A percentile compares a stretch with the other conserved stretches of the same genome.
These are phyloP conservation scores for Castanea mollissima DNA, from an alignment of 306 rosid genomes.

Conservation along the genomic window DNA sequence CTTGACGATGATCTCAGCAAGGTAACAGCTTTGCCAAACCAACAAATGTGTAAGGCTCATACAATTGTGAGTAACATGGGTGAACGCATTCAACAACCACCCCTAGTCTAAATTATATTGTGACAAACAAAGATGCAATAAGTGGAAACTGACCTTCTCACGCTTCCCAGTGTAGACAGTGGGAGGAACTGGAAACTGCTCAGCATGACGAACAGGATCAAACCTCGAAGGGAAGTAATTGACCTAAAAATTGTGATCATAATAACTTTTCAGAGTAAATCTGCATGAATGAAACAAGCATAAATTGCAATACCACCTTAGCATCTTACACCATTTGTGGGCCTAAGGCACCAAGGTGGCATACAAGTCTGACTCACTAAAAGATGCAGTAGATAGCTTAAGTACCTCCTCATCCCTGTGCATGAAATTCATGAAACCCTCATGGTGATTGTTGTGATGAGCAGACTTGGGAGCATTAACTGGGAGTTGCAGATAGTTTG, in stretches of 20 bases:
- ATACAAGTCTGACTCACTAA: not conserved
- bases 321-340: not conserved
- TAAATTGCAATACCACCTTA: not conserved
- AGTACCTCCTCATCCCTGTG: conserved; percentile 92
- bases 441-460: conserved; percentile 95
- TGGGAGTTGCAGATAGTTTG: conserved; percentile 93
- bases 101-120: not conserved
- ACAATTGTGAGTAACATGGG: not conserved
- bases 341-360: not conserved
- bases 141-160: conserved; percentile 61
- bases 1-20: not conserved
- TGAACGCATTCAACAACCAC: conserved; percentile 7
- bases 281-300: not conserved
- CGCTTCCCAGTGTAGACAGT: conserved; percentile 48
- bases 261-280: conserved; percentile 6
- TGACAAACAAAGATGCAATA: not conserved
- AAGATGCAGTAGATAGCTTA: conserved; percentile 3
- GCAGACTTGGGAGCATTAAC: conserved; percentile 85
- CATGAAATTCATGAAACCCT: conserved; percentile 90
- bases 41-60: not conserved
- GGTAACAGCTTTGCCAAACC: not conserved
- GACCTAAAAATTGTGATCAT: conserved; percentile 46
- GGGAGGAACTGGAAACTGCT: conserved; percentile 66
- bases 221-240: conserved; percentile 91
- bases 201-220: conserved; percentile 82